Evolutionary conservation across 371 early-diverging fungal genomes (phyloP).

Genomic region (Mortierella sp.): DNA sequence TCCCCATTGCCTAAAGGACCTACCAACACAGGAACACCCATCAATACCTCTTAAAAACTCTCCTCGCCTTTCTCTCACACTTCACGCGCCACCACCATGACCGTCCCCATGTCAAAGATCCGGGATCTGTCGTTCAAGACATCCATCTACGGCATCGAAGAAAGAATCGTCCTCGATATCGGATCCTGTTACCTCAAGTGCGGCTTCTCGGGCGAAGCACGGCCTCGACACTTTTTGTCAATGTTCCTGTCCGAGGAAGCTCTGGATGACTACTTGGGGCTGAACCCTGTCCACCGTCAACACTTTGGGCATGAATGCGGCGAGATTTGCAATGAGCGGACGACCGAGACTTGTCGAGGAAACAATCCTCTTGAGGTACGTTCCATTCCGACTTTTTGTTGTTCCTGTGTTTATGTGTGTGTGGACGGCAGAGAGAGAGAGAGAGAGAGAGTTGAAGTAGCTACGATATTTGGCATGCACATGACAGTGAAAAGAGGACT

Average conservation of each 20-base stretch:
- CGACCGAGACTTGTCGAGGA: slow-evolving; percentile 35
- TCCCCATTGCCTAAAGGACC: background rate
- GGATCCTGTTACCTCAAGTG: slow-evolving; percentile 87
- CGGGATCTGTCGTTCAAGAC: slow-evolving; percentile 57
- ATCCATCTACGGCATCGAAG: slow-evolving; percentile 80
- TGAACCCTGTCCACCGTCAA: slow-evolving; percentile 25
- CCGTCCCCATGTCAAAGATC: slow-evolving; percentile 50
- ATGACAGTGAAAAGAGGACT: background rate
- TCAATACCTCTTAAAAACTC: background rate
- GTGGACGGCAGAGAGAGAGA: background rate
- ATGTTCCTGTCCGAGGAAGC: slow-evolving; percentile 59
- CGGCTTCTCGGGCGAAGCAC: slow-evolving; percentile 90
- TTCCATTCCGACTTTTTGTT: background rate
- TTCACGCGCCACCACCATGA: slow-evolving; percentile 14
- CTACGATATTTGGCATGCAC: background rate
- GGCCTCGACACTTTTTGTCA: slow-evolving; percentile 80
- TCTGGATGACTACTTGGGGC: slow-evolving; percentile 52
- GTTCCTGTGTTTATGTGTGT: background rate
- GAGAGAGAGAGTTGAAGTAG: background rate
- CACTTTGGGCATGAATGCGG: slow-evolving; percentile 52
- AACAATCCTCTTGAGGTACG: slow-evolving; percentile 43
- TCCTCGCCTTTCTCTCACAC: background rate
- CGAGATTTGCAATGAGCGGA: slow-evolving; percentile 42
- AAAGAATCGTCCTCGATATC: slow-evolving; percentile 89
- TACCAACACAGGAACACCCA: background rate